Percentiles rank a stretch among this genome's conserved stretches.
These are phyloP conservation scores for Thuja plicata DNA, from an alignment of 83 land plant genomes.

Conservation along the genomic window DNA sequence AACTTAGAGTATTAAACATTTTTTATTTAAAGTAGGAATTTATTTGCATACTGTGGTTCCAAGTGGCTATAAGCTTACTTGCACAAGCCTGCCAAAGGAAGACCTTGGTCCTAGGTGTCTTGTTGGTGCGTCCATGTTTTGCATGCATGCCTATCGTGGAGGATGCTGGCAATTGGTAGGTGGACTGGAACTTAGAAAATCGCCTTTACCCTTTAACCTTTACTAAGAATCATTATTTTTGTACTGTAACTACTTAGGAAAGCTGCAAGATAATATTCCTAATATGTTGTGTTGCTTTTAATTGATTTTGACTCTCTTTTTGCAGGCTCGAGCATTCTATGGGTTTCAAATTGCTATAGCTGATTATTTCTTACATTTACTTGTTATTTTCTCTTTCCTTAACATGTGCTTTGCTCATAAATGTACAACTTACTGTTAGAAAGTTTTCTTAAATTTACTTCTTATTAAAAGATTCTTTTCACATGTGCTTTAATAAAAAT, in stretches of 20 bases:
- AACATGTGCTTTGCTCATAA: constrained; percentile 17
- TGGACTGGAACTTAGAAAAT: too few relatives aligned
- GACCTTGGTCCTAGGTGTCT: too few relatives aligned
- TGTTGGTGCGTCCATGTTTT: too few relatives aligned
- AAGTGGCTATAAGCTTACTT: too few relatives aligned
- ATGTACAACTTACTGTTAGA: constrained; percentile 51
- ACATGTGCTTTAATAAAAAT: not conserved
- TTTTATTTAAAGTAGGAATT: too few relatives aligned
- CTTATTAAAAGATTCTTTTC: not conserved
- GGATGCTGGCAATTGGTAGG: too few relatives aligned
- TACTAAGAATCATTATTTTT: not conserved
- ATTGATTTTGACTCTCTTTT: not conserved
- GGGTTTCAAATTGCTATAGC: constrained; percentile 63
- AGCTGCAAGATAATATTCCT: not conserved
- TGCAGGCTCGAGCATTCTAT: constrained; percentile 59
- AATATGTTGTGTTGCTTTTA: not conserved
- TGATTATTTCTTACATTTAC: not conserved
- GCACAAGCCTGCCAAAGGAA: too few relatives aligned
- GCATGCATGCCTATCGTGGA: too few relatives aligned
- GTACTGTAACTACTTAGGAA: not conserved
- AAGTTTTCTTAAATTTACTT: constrained; percentile 1
- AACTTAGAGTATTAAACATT: too few relatives aligned
- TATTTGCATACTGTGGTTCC: too few relatives aligned
- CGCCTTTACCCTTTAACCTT: not conserved
- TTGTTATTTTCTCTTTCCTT: not conserved